A percentile compares a stretch with the other conserved stretches of the same genome.
Evolutionary conservation across 495 filamentous ascomycete species (phyloP).

Genomic region (Neurospora sp.): DNA sequence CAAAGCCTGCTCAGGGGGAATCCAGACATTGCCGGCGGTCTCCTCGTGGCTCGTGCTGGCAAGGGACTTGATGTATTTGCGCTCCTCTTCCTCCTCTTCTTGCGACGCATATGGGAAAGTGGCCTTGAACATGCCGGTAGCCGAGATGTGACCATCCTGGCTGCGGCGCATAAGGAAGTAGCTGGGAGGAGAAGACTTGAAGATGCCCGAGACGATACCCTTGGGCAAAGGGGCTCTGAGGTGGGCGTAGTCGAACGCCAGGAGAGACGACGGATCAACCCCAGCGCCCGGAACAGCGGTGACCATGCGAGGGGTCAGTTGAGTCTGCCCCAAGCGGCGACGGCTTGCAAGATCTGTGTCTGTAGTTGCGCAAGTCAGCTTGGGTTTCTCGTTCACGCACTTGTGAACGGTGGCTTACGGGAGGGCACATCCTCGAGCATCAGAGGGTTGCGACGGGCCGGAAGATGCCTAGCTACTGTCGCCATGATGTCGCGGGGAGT

Average conservation of each 20-base stretch:
- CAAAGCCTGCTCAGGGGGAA: slow-evolving; percentile 73
- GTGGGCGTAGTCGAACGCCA: slow-evolving; percentile 91
- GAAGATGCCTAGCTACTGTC: slow-evolving; percentile 45
- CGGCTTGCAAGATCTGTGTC: slow-evolving; percentile 75
- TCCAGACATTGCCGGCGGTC: slow-evolving; percentile 95
- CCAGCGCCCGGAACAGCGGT: slow-evolving; percentile 49
- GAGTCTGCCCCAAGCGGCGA: slow-evolving; percentile 84
- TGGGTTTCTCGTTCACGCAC: background rate
- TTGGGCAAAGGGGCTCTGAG: slow-evolving; percentile 83
- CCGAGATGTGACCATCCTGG: slow-evolving; percentile 86
- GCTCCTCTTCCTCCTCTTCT: slow-evolving; percentile 77
- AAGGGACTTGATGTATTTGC: slow-evolving; percentile 73
- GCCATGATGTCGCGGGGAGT: slow-evolving; percentile 39
- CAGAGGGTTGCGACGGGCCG: slow-evolving; percentile 64
- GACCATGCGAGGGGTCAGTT: slow-evolving; percentile 68
- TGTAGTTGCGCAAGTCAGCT: slow-evolving; percentile 26
- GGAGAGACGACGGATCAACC: slow-evolving; percentile 60
- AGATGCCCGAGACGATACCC: slow-evolving; percentile 84
- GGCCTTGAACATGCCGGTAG: slow-evolving; percentile 99
- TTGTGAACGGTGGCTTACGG: slow-evolving; percentile 29
- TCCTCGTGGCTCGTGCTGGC: slow-evolving; percentile 75
- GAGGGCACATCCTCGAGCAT: slow-evolving; percentile 63
- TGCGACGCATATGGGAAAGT: slow-evolving; percentile 86
- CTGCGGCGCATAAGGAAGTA: slow-evolving; percentile 98
- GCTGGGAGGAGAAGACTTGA: slow-evolving; percentile 72